These are phyloP conservation scores for Pichia sp. DNA, from an alignment of 1,139 yeast species.

Conservation along the genomic window DNA sequence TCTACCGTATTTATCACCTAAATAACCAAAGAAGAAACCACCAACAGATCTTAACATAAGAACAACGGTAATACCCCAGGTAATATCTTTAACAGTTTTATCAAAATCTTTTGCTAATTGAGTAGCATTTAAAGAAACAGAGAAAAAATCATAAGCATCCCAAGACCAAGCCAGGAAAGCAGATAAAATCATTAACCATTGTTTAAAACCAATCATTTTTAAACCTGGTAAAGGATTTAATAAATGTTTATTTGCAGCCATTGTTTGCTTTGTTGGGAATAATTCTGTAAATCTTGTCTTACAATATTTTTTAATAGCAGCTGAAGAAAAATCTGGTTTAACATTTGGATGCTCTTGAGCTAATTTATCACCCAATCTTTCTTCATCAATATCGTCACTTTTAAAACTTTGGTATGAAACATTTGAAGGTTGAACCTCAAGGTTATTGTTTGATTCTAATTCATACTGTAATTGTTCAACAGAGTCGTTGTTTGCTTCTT, in stretches of 20 bases:
- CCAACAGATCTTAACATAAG: conserved; percentile 78
- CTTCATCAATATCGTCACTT: conserved; percentile 8
- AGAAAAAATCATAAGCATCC: conserved; percentile 75
- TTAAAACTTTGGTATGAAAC: conserved; percentile 14
- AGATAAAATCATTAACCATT: conserved; percentile 57
- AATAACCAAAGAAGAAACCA: conserved; percentile 60
- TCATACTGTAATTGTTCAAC: background rate
- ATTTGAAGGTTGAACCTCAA: conserved; percentile 3
- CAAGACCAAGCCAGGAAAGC: conserved; percentile 73
- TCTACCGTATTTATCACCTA: conserved; percentile 65
- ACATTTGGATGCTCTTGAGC: conserved; percentile 10
- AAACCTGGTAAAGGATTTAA: conserved; percentile 53
- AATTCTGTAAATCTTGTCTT: conserved; percentile 38
- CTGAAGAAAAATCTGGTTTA: conserved; percentile 26
- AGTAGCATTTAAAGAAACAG: conserved; percentile 56
- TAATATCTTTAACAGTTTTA: conserved; percentile 45
- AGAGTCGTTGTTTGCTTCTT: background rate
- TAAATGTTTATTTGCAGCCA: conserved; percentile 28
- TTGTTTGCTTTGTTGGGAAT: conserved; percentile 34
- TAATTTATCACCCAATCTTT: background rate
- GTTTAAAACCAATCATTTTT: conserved; percentile 37
- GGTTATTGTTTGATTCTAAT: background rate
- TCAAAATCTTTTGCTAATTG: conserved; percentile 49
- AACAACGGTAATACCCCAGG: conserved; percentile 79
- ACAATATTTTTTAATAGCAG: conserved; percentile 32